Evolutionary conservation across 208 protist species (phyloP), one percentile per base, ranked within the genome.

Genomic region (Acanthamoeba divionensis): DNA sequence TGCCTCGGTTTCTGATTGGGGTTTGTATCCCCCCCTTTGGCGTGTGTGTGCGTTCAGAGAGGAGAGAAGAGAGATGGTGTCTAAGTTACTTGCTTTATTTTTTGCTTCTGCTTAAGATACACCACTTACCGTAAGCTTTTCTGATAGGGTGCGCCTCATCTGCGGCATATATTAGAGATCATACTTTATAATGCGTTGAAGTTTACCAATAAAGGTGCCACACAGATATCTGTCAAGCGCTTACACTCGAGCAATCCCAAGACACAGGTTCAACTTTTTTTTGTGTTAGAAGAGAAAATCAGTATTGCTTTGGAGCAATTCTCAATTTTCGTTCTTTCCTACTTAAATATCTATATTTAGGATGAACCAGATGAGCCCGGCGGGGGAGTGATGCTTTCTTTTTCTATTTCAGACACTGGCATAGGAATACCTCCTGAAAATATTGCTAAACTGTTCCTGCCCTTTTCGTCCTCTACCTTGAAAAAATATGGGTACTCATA

Each of bases 391-490:
- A n/a, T 47, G 1, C 67, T 79, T 13, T 79, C 67, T 1, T 79
- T 79, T 79, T 18, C 67, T 24, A 52, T 79, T 9, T 57, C 45
- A 21, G 67, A 79, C 21, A 79, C 67, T 12, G 67, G 67, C 33
- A 79, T 79, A 10, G 67, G 67, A 21, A 79, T 79, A 9, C 67
- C 67, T 2, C 24, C 36, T 9, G 31, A 24, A 10, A 21, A 79
- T 26, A 79, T 79, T n/a, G 13, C 45, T 47, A 79, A 79, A 47
- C 67, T 79, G 2, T 79, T 79, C 67, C 67, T 79, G 24, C 67
- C 67, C 67, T 79, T 79, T 15, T 79, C 67, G 45, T 79, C 67
- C 2, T 79, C 67, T 2, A 79, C 67, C 1, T 47, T 79, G 12
- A 79, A 79, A 31, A 79, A 54, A 79, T 79, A 79, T 15, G 67